Percentiles rank a stretch among this genome's conserved stretches.
phyloP scores from a whole-genome alignment of 768 basidiomycete species.

The Mycena vulgaris region DNA sequence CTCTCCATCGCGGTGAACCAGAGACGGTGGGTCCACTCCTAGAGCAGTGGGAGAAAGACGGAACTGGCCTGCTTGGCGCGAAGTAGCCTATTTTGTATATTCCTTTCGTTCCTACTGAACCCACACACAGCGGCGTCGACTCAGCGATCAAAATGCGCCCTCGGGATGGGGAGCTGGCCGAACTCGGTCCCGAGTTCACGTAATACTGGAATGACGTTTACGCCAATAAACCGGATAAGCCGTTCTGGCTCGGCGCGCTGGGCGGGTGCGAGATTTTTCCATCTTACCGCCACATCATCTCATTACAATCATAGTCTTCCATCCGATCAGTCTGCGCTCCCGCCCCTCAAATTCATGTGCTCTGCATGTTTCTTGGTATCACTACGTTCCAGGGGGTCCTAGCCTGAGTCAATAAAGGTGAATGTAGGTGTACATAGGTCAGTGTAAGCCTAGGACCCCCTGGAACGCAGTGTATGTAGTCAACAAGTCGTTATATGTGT shows the following conservation, averaged over 20 bases:
- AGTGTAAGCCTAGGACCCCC: too few relatives aligned
- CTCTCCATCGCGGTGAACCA: too few relatives aligned
- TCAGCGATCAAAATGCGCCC: slow-evolving; percentile 33
- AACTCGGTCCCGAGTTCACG: not conserved
- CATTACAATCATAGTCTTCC: not conserved
- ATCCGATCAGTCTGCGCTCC: not conserved
- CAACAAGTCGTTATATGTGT: too few relatives aligned
- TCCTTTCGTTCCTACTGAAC: too few relatives aligned
- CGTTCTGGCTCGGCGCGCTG: not conserved
- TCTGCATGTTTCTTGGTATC: not conserved
- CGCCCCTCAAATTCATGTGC: not conserved
- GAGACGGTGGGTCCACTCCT: too few relatives aligned
- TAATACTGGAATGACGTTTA: not conserved
- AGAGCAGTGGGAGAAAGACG: too few relatives aligned
- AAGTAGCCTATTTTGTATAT: too few relatives aligned
- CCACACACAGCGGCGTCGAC: not conserved
- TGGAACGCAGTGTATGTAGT: too few relatives aligned
- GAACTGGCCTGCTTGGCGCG: too few relatives aligned
- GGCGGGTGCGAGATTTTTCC: not conserved
- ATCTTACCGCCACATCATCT: not conserved
- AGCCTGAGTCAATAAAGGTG: too few relatives aligned
- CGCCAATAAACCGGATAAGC: not conserved
- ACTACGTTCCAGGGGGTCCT: too few relatives aligned
- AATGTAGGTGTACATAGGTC: too few relatives aligned
- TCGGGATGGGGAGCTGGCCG: not conserved